phyloP scores from a whole-genome alignment of 2,329 filamentous ascomycete genomes.

The Thelonectria rubi region DNA sequence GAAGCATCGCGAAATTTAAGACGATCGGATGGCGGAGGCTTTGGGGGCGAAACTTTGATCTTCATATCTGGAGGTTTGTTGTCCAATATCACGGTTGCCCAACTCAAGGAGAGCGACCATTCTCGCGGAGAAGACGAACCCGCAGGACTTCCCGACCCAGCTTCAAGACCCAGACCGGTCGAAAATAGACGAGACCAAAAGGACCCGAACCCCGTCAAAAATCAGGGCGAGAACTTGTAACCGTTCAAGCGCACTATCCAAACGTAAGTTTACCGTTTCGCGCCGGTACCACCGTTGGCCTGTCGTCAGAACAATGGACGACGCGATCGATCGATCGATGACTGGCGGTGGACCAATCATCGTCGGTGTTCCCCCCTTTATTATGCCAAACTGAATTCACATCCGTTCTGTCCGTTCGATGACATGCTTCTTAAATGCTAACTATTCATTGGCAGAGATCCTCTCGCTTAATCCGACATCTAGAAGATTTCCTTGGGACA shows the following conservation, averaged over 20 bases:
- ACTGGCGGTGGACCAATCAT: slow-evolving; percentile 38
- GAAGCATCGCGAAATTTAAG: too few species aligned
- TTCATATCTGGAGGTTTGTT: too few species aligned
- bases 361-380: slow-evolving; percentile 4
- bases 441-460: slow-evolving; percentile 6
- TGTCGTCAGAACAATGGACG: slow-evolving; percentile 39
- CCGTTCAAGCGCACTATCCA: slow-evolving; percentile 5
- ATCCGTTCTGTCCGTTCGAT: slow-evolving; percentile 8
- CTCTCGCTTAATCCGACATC: neutral
- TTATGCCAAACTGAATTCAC: slow-evolving; percentile 22
- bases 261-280: slow-evolving; percentile 28
- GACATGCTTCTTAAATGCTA: slow-evolving; percentile 22
- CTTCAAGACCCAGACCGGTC: neutral
- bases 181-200: neutral
- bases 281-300: slow-evolving; percentile 17
- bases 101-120: too few species aligned
- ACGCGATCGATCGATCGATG: slow-evolving; percentile 48
- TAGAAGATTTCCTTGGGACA: neutral
- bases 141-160: neutral
- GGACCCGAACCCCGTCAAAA: neutral
- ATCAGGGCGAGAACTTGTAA: neutral
- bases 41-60: too few species aligned
- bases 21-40: too few species aligned
- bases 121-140: neutral
- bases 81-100: too few species aligned